Base-by-base conservation (phyloP, 2,329 filamentous ascomycete species). In the Alternaria triticimaculans region DNA sequence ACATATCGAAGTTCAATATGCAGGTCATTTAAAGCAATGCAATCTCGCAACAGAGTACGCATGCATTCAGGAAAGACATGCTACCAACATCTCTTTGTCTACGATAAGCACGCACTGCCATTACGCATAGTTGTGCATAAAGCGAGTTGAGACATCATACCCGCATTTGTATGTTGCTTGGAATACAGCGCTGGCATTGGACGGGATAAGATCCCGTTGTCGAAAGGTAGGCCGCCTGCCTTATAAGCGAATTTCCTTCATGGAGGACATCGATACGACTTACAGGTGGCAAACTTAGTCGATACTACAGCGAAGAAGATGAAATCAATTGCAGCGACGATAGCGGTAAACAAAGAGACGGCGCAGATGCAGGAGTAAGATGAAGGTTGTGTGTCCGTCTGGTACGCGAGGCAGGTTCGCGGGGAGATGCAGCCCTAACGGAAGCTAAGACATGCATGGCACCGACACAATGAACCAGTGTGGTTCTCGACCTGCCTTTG, bases 371-470 rank as follows among this genome's bases (percentile, higher is more conserved):
- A 33, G 12, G 4, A 46, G 21, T 41, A 18, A 41, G 28, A 28
- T 43, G 15, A 55, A 21, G 18, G 55, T 58, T n/a, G 37, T 46
- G 53, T 46, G 20, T 45, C 15, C 15, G 49, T 44, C 21, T 25
- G 43, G n/a, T 55, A 23, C 41, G 53, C 50, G 50, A 48, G 49
- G 51, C 26, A 50, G 60, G 64, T 63, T 71, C 68, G 65, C 63
- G 65, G 68, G 68, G 68, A 62, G 65, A 68, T 64, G 66, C 68
- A 71, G 71, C 69, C 65, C 65, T 65, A 67, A 62, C 66, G 67
- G 68, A 64, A 67, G 66, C 70, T 72, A 72, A 62, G 57, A 60
- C 62, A 69, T 67, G 68, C 68, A 69, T 61, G 58, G 55, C 67
- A 68, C 65, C 69, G 57, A 63, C 61, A 51, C 25, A 12, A 45